Conservation (phyloP, 805 yeast genomes). For the Kurtzmaniella cleridarum region DNA sequence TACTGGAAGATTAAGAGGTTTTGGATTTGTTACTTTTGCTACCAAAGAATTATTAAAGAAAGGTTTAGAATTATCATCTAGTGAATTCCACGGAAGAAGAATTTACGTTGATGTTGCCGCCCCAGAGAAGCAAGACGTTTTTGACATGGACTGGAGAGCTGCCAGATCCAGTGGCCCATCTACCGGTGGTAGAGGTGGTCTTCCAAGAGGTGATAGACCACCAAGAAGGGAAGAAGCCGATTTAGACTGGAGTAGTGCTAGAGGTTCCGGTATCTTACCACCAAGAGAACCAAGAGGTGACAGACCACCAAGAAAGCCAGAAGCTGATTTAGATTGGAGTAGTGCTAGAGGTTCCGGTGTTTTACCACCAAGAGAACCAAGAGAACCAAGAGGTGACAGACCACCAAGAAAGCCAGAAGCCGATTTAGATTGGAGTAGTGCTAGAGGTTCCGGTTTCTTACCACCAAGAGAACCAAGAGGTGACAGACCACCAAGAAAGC, state of each 20-base stretch:
- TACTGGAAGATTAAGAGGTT: conserved; percentile 58
- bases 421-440: conserved; percentile 39
- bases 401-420: conserved; percentile 31
- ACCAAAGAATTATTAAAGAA: conserved; percentile 45
- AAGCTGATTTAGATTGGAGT: conserved; percentile 60
- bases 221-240: conserved; percentile 36
- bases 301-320: conserved; percentile 38
- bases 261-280: conserved; percentile 25
- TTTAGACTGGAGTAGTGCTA: conserved; percentile 45
- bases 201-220: conserved; percentile 7
- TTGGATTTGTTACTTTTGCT: conserved; percentile 48
- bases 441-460: conserved; percentile 25
- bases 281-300: conserved; percentile 23
- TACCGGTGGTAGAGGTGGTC: conserved; percentile 11
- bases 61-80: conserved; percentile 41
- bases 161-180: conserved; percentile 19
- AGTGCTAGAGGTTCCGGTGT: conserved; percentile 36
- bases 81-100: conserved; percentile 44
- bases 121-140: conserved; percentile 43
- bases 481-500: conserved; percentile 9
- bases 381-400: conserved; percentile 17
- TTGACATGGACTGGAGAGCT: conserved; percentile 44
- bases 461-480: conserved; percentile 29
- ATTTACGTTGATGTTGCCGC: conserved; percentile 56
- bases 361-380: conserved; percentile 27